Conservation (phyloP, 1,284 basidiomycete genomes). For the Ustilago tritici region DNA sequence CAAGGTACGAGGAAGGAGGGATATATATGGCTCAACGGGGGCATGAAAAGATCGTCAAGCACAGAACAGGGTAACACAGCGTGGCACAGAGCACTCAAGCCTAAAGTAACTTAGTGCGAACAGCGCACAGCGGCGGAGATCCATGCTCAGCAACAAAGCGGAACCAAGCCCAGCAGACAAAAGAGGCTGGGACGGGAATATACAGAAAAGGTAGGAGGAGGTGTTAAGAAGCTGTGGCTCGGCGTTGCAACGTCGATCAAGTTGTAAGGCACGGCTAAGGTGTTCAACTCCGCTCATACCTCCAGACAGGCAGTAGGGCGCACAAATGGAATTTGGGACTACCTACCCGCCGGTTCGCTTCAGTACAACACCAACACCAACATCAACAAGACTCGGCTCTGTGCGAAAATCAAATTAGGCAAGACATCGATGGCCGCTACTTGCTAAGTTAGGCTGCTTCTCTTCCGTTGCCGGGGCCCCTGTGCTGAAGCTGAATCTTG, state of each 20-base stretch:
- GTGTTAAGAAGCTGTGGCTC: slow-evolving; percentile 2
- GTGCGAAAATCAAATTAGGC: slow-evolving; percentile 7
- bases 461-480: too few relatives aligned
- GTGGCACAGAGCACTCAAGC: not conserved
- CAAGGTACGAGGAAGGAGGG: not conserved
- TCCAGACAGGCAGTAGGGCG: not conserved
- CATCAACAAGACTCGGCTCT: not conserved
- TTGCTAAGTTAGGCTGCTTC: not conserved
- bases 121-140: not conserved
- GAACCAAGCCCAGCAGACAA: not conserved
- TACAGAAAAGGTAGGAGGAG: not conserved
- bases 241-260: slow-evolving; percentile 8
- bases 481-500: not conserved
- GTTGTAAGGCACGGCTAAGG: not conserved
- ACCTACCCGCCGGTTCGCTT: not conserved
- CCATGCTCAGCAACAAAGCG: not conserved
- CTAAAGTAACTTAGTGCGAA: not conserved
- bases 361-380: slow-evolving; percentile 2
- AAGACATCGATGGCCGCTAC: not conserved
- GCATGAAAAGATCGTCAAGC: not conserved
- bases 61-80: not conserved
- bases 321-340: not conserved
- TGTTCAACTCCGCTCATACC: slow-evolving; percentile 2
- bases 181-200: too few relatives aligned
- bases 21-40: slow-evolving; percentile 11